Conservation (phyloP, 75 land plant genomes). For the Cupressus sempervirens region DNA sequence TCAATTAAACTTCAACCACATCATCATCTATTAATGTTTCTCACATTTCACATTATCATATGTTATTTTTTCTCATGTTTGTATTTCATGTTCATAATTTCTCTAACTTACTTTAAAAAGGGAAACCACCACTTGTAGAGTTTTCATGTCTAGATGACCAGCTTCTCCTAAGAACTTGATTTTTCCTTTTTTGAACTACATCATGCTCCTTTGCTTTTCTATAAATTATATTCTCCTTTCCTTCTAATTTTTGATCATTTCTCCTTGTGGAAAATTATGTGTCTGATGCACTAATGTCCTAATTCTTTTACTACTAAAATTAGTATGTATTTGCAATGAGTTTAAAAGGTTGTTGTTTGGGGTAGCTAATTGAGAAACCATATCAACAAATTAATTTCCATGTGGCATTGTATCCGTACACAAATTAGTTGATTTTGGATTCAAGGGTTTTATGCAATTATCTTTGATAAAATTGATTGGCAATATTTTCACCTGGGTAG, state of each 20-base stretch:
- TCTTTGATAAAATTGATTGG: neutral
- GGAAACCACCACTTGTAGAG: neutral
- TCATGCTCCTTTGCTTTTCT: neutral
- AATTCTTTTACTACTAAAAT: neutral
- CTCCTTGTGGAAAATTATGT: neutral
- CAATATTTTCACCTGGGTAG: neutral
- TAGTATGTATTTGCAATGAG: neutral
- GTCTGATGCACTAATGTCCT: neutral
- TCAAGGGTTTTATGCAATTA: neutral
- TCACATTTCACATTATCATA: neutral
- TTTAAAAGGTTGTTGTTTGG: neutral
- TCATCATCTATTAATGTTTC: neutral
- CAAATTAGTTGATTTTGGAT: neutral
- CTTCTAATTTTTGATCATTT: neutral
- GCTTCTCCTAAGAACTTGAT: neutral
- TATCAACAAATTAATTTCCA: neutral
- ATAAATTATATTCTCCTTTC: neutral
- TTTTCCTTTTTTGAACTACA: neutral
- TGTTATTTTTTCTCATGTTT: neutral
- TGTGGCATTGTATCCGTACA: neutral
- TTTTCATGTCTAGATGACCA: constrained; percentile 4
- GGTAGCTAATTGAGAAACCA: constrained; percentile 4
- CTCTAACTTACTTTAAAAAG: neutral
- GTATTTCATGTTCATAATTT: constrained; percentile 1
- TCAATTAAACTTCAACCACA: too few species aligned